phyloP scores from a whole-genome alignment of 805 yeast species.

The Suhomyces faveliae region DNA sequence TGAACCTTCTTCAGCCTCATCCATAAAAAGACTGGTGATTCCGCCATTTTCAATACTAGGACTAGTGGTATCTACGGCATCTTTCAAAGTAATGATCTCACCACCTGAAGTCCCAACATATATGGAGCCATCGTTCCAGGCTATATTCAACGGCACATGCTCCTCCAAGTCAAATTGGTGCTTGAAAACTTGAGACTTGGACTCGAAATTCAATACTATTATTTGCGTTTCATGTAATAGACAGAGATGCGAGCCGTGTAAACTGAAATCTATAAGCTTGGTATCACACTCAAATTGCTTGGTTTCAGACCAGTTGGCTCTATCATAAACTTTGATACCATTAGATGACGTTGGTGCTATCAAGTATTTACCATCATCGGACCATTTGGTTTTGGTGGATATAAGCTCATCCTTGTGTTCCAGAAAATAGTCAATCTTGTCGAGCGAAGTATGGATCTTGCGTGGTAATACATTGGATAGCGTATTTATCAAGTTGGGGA shows the following conservation, averaged over 20 bases:
- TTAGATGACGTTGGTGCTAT: constrained; percentile 61
- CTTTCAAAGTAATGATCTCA: constrained; percentile 27
- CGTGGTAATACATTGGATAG: constrained; percentile 41
- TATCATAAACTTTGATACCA: constrained; percentile 42
- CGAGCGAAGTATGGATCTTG: constrained; percentile 32
- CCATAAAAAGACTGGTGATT: constrained; percentile 10
- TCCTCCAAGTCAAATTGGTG: constrained; percentile 25
- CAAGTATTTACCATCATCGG: constrained; percentile 63
- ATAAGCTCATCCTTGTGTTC: constrained; percentile 47
- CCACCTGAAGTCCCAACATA: constrained; percentile 47
- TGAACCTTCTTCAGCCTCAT: constrained; percentile 14
- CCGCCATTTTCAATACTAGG: background rate
- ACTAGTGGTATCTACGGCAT: constrained; percentile 7
- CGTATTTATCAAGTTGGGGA: constrained; percentile 50
- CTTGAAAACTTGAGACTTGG: constrained; percentile 26
- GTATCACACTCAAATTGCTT: constrained; percentile 14
- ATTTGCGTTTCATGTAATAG: constrained; percentile 44
- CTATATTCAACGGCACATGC: constrained; percentile 19
- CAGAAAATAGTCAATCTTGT: constrained; percentile 34
- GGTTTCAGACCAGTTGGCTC: constrained; percentile 32
- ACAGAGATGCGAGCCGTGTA: constrained; percentile 46
- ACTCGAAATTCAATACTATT: constrained; percentile 53
- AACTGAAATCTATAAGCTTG: constrained; percentile 48
- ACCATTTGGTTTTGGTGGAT: constrained; percentile 65
- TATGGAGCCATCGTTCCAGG: constrained; percentile 28